These are phyloP conservation scores for Phtheirospermum japonicum DNA, from an alignment of 257 asterid genomes.

Conservation along the genomic window DNA sequence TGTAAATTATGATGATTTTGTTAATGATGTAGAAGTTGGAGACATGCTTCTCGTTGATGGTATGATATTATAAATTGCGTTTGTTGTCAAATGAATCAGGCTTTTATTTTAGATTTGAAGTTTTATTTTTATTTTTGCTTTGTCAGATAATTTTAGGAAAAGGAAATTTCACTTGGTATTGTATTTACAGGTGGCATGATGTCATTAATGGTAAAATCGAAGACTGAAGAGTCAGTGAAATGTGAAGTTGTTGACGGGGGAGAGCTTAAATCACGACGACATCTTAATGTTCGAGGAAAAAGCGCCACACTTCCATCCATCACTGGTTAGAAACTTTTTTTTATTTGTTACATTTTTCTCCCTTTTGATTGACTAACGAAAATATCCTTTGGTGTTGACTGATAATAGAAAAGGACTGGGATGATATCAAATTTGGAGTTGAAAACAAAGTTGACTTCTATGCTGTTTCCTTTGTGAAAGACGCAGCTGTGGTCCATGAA, in stretches of 20 bases:
- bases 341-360: conserved; percentile 2
- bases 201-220: conserved; percentile 76
- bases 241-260: conserved; percentile 98
- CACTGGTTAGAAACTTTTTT: conserved; percentile 58
- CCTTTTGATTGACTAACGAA: conserved; percentile 22
- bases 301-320: conserved; percentile 96
- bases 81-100: conserved; percentile 5
- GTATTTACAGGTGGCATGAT: conserved; percentile 99
- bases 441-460: conserved; percentile 90
- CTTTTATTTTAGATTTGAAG: no score
- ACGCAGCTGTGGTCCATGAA: conserved; percentile 96
- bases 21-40: conserved; percentile 83
- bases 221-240: conserved; percentile 74
- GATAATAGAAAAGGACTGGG: conserved; percentile 93
- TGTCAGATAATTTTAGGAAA: neutral
- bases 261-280: conserved; percentile 94
- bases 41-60: conserved; percentile 99
- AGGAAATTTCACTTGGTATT: conserved; percentile 19
- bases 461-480: conserved; percentile 96
- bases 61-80: conserved; percentile 26
- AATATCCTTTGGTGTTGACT: conserved; percentile 25
- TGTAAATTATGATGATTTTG: conserved; percentile 97
- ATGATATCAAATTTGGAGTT: conserved; percentile 93
- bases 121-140: neutral
- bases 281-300: conserved; percentile 93